These are phyloP conservation scores for Thymus quinquecostatus DNA, from an alignment of 257 asterid species.

Conservation along the genomic window DNA sequence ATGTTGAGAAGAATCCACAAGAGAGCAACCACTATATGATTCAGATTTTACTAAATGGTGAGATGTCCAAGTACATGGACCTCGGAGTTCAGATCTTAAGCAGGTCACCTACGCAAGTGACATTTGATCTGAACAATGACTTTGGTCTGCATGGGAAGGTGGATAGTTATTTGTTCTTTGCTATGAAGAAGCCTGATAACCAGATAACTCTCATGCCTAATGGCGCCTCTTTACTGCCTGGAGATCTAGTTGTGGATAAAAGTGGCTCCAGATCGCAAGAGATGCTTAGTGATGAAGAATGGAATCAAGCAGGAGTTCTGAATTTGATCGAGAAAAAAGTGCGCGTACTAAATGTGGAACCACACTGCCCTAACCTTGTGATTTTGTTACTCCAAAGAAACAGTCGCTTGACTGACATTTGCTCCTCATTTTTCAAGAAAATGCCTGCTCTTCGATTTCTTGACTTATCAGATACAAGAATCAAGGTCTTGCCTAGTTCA, in stretches of 20 bases:
- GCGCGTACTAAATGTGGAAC: background rate
- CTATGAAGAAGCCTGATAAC: too few species aligned
- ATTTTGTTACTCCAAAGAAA: constrained; percentile 41
- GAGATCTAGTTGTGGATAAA: background rate
- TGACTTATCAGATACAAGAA: too few species aligned
- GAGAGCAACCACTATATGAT: too few species aligned
- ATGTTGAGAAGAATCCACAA: too few species aligned
- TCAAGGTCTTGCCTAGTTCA: too few species aligned
- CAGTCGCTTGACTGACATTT: background rate
- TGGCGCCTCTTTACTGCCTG: background rate
- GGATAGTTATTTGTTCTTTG: constrained; percentile 2
- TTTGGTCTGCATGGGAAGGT: background rate
- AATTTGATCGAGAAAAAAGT: constrained; percentile 17
- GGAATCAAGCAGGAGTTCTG: background rate
- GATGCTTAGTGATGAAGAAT: constrained; percentile 16
- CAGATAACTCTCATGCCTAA: too few species aligned
- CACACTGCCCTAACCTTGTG: constrained; percentile 24
- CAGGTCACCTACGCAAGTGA: background rate
- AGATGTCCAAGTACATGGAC: background rate
- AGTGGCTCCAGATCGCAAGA: background rate
- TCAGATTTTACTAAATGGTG: background rate
- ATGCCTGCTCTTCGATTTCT: too few species aligned
- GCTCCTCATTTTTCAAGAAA: too few species aligned
- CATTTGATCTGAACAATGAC: background rate
- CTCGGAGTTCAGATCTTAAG: constrained; percentile 7